Evolutionary conservation across 2,329 filamentous ascomycete species (phyloP).

Genomic region (Ciborinia camelliae): DNA sequence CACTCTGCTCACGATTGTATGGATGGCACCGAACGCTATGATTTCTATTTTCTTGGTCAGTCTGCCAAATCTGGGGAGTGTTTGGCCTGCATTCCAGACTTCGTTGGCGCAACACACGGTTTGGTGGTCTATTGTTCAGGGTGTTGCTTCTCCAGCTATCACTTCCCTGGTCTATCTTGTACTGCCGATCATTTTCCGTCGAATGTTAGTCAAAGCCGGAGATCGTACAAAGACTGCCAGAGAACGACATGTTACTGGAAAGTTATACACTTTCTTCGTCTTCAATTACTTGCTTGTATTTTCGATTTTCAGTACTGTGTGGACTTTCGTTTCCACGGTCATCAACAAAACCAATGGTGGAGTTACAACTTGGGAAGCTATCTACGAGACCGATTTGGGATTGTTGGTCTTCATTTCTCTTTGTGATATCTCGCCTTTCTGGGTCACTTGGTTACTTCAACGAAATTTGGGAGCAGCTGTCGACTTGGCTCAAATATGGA

Average conservation of each 20-base stretch:
- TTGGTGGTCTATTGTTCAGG: conserved; percentile 85
- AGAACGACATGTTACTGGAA: conserved; percentile 84
- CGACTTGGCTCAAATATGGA: conserved; percentile 86
- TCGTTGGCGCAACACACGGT: conserved; percentile 60
- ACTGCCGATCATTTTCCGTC: conserved; percentile 86
- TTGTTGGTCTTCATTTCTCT: conserved; percentile 66
- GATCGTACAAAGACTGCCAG: conserved; percentile 90
- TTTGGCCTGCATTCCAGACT: conserved; percentile 73
- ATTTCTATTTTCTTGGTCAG: conserved; percentile 94
- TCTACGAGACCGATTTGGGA: conserved; percentile 62
- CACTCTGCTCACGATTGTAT: conserved; percentile 72
- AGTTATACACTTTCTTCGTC: conserved; percentile 92
- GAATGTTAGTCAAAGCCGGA: conserved; percentile 76
- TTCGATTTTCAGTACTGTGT: conserved; percentile 82
- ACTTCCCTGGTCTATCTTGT: conserved; percentile 85
- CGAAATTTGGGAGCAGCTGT: conserved; percentile 90
- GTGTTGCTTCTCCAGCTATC: conserved; percentile 83
- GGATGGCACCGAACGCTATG: conserved; percentile 88
- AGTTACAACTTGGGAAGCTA: conserved; percentile 64
- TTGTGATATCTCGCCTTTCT: conserved; percentile 82
- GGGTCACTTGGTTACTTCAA: conserved; percentile 91
- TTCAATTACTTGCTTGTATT: conserved; percentile 97
- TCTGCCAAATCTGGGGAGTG: conserved; percentile 70
- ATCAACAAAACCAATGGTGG: conserved; percentile 55
- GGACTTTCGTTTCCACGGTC: conserved; percentile 67